Conservation (phyloP, 306 rosid species). For the Leucaena leucocephala region DNA sequence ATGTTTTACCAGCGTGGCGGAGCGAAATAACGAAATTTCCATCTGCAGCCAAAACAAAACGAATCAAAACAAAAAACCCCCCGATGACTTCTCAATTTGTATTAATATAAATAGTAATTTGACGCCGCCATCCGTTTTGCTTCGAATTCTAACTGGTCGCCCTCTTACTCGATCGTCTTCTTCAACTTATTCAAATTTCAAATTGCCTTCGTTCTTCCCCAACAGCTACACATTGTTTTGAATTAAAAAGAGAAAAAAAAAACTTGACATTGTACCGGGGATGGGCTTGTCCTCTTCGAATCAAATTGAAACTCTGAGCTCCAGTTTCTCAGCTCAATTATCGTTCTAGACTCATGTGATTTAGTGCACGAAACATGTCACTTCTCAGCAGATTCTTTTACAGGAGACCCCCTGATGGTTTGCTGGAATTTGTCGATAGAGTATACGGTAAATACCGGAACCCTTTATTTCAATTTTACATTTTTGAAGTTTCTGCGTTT, state of each 20-base stretch:
- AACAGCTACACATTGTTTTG: neutral
- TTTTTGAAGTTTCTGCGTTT: constrained; percentile 9
- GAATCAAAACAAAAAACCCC: neutral
- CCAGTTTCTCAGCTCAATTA: constrained; percentile 36
- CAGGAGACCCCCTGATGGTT: constrained; percentile 95
- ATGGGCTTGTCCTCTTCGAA: constrained; percentile 8
- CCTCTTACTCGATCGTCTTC: constrained; percentile 15
- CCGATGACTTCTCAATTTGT: neutral
- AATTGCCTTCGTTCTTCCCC: neutral
- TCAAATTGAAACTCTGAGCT: constrained; percentile 32
- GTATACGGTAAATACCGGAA: constrained; percentile 65
- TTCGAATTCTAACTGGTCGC: neutral
- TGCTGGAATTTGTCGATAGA: constrained; percentile 86
- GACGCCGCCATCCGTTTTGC: constrained; percentile 10
- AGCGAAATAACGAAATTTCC: neutral
- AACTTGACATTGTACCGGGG: neutral
- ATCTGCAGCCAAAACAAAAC: neutral
- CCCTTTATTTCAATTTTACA: neutral
- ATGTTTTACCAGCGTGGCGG: neutral
- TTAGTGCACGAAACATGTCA: constrained; percentile 62
- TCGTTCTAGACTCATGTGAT: constrained; percentile 36
- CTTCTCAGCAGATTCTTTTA: constrained; percentile 93
- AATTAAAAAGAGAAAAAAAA: neutral
- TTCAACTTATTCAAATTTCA: constrained; percentile 13
- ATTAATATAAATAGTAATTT: neutral